These are phyloP conservation scores for Barnettozyma pratensis DNA, from an alignment of 805 yeast genomes.

Conservation along the genomic window DNA sequence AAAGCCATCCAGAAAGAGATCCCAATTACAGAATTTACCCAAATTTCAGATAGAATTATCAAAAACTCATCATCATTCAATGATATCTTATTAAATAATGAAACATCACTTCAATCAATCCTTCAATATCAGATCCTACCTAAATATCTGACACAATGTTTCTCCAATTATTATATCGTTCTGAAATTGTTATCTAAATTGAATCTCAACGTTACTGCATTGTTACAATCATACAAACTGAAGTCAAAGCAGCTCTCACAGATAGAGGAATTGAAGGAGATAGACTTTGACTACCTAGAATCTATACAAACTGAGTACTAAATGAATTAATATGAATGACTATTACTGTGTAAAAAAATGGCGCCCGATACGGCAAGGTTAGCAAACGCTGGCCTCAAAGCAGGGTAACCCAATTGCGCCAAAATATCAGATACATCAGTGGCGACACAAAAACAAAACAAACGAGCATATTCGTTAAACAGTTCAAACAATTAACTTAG, in stretches of 20 bases:
- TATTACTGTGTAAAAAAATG: too few species aligned
- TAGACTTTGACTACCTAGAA: background rate
- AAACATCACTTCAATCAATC: background rate
- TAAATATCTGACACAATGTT: conserved; percentile 5
- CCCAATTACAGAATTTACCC: background rate
- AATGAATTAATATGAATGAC: too few species aligned
- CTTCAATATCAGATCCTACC: conserved; percentile 8
- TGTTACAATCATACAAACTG: conserved; percentile 4
- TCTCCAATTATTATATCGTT: conserved; percentile 5
- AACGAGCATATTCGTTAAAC: conserved; percentile 6
- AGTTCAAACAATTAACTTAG: too few species aligned
- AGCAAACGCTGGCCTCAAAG: too few species aligned
- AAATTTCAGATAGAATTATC: background rate
- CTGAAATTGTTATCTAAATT: conserved; percentile 2
- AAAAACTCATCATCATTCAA: background rate
- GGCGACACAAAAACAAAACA: conserved; percentile 7
- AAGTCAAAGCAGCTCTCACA: conserved; percentile 2
- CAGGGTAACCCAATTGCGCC: background rate
- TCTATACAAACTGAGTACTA: background rate
- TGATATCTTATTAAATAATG: conserved; percentile 1
- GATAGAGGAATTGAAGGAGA: background rate
- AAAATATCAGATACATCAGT: too few species aligned
- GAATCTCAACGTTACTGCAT: conserved; percentile 4
- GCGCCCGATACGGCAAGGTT: too few species aligned
- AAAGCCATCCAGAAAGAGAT: conserved; percentile 1